Conservation (phyloP, 306 rosid species). For the Sicyos edulis region DNA sequence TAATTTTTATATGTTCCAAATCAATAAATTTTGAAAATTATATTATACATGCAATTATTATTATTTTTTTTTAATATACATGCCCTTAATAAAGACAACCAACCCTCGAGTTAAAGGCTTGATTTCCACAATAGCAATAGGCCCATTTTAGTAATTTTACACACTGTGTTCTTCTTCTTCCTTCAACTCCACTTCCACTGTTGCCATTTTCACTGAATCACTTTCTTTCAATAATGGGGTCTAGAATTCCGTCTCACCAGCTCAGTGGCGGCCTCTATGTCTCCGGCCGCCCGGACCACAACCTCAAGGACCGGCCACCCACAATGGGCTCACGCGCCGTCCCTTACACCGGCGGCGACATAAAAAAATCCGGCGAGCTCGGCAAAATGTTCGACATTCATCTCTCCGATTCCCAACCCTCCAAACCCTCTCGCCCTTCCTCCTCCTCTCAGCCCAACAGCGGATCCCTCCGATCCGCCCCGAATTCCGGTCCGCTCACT, state of each 20-base stretch:
- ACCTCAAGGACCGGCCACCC: constrained; percentile 60
- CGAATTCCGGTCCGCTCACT: constrained; percentile 54
- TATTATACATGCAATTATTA: too few species aligned
- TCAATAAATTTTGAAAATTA: too few species aligned
- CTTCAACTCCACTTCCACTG: constrained; percentile 19
- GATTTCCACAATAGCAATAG: constrained; percentile 14
- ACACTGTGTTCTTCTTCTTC: constrained; percentile 4
- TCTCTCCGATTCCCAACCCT: neutral
- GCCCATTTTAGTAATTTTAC: constrained; percentile 46
- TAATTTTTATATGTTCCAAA: too few species aligned
- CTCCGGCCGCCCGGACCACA: constrained; percentile 80
- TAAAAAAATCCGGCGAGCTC: constrained; percentile 88
- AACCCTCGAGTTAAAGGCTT: too few species aligned
- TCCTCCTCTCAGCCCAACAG: constrained; percentile 61
- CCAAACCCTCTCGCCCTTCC: constrained; percentile 49
- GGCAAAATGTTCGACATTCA: constrained; percentile 83
- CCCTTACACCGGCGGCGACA: constrained; percentile 93
- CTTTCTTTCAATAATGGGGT: constrained; percentile 42
- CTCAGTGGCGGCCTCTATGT: constrained; percentile 85
- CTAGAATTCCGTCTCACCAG: constrained; percentile 83
- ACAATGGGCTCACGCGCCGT: constrained; percentile 83
- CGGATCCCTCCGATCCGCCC: constrained; percentile 77
- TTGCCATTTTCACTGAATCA: neutral
- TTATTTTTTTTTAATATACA: too few species aligned
- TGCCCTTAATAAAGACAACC: too few species aligned